Base-by-base conservation (phyloP, 2,329 filamentous ascomycete species). In the Gliomastix tumulicola region DNA sequence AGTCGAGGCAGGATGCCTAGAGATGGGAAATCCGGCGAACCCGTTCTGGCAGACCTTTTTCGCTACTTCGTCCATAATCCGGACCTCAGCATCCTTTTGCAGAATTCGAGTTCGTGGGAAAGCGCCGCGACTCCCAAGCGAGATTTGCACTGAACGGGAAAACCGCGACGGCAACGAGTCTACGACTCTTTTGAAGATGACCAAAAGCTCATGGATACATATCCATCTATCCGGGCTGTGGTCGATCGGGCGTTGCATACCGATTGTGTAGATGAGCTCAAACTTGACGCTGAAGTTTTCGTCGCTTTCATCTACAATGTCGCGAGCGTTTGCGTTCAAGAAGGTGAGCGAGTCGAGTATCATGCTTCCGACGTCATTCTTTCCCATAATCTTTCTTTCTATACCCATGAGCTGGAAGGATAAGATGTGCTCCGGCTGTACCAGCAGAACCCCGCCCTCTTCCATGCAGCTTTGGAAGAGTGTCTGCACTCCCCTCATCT, bases 291-390 rank as follows among this genome's bases (percentile, higher is more conserved):
- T 72, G 34, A 81, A 70, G 37, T 72, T 74, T 37, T 81, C 76
- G 32, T 82, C 79, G 32, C 70, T 75, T 48, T 82, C 78, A 39
- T 82, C 78, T 0, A 82, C 57, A 7, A 82, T 64, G 43, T 81
- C 76, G 0, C 74, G 59, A 0, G 66, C 59, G 4, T 54, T 39
- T 0, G 34, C 7, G 27, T 62, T 1, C 9, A 23, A 15, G 21
- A 33, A 33, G 11, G 8, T 10, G 16, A 33, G 31, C 19, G 19
- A 19, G 9, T 18, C 31, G 11, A 12, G 28, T 16, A 12, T 17
- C 11, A 18, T 12, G 19, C 8, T 21, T n/a, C n/a, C n/a, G n/a
- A n/a, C n/a, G n/a, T 34, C 32, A 10, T 34, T 21, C 15, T 37
- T 17, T 4, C 25, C 20, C 15, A 18, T 21, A 5, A 23, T 19